Base-by-base conservation (phyloP, 2,329 filamentous ascomycete species). In the Aureobasidium sp. region DNA sequence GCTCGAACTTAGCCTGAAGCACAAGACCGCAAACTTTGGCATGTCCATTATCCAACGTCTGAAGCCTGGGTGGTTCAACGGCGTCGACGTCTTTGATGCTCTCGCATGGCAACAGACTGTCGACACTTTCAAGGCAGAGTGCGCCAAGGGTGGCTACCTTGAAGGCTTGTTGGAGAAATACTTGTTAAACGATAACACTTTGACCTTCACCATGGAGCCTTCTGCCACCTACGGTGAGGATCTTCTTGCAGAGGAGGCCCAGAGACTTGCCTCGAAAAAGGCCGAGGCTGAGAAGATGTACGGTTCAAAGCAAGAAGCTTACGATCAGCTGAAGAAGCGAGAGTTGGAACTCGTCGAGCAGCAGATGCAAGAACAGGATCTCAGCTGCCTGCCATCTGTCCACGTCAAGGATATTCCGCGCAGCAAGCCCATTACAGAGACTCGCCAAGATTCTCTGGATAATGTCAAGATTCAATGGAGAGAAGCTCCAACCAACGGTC, bases 21-120 rank as follows among this genome's bases (percentile, higher is more conserved):
- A 98, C 73, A 97, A 97, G 75, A 96, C 90, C 0, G 88, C 93
- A 52, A 90, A 86, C 63, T 98, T 98, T 65, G 93, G 93, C 12
- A 88, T 96, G 77, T 84, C 85, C 16, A 80, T 97, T 50, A 81
- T 98, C 69, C 88, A 95, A 61, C 83, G 91, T 37, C 77, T 96
- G 6, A 88, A 95, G 65, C 86, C 89, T 2, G 85, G 86, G 55
- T 98, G 93, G 93, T 97, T 98, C 70, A 94, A 93, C 54, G 93
- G 91, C 4, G 83, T 90, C 3, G 88, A 97, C 66, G 91, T 93
- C 0, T 94, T 97, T 69, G 84, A 95, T 59, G 84, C 88, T 11
- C 74, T 98, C 30, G 86, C 89, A 2, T 97, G 90, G 89, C 93
- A 95, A 62, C 86, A 93, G 38, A 89, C 88, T 0, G 84, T 97